Evolutionary conservation across 2,329 filamentous ascomycete genomes (phyloP), one percentile per base, ranked within the genome.

Genomic region (Trichoderma simmonsii): DNA sequence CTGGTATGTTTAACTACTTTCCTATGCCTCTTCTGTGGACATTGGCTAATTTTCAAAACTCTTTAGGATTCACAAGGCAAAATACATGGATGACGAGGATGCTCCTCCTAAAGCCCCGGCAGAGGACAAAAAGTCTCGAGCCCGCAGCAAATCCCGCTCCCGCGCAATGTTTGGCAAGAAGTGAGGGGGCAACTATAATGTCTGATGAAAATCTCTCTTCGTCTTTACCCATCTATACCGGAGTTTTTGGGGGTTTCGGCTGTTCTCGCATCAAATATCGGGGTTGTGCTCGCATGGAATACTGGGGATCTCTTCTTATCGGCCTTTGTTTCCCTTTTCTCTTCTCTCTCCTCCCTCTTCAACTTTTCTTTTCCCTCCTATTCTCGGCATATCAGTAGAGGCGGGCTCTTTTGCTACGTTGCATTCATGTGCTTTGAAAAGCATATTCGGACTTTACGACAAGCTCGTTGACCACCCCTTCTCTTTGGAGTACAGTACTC

Each of bases 21-120:
- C 15, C 15, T n/a, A 26, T n/a, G 11, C 24, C 21, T 15, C 18
- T 36, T 59, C 3, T n/a, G 2, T 18, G 2, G 14, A 26, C n/a
- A 1, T 24, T 32, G n/a, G 26, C 65, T 68, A 34, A 68, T 21
- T 68, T 6, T 3, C 1, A 4, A 15, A 21, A 69, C 21, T 6
- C 65, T 51, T 18, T 69, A 97, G 94, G 95, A 98, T 98, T 77
- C 95, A 98, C 85, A 98, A 98, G 82, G 84, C 94, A 71, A 98
- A 98, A 80, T 98, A 98, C 80, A 89, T 64, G 57, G 72, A 91
- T 73, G 92, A 93, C 30, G 89, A 91, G 48, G 85, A 81, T 66
- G 78, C 81, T 36, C 80, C 81, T 39, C 80, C 79, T 71, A 79
- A 82, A 72, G 81, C 81, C 72, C 85, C 82, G 75, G 85, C 85